These are phyloP conservation scores for Fusarium torreyae DNA, from an alignment of 2,329 filamentous ascomycete species.

Conservation along the genomic window DNA sequence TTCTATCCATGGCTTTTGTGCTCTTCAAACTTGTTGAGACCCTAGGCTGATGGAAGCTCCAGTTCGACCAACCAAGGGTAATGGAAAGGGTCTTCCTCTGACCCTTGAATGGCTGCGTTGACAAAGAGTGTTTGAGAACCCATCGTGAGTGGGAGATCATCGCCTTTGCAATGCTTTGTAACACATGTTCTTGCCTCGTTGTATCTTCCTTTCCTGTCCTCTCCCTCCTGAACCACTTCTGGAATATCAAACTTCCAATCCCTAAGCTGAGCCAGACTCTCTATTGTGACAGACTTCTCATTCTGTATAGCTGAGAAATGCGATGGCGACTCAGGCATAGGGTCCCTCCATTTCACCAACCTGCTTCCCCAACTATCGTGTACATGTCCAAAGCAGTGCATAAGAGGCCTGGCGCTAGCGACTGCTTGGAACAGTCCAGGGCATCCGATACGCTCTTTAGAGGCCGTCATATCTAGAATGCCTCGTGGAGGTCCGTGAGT, in stretches of 20 bases:
- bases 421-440: constrained; percentile 50
- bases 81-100: constrained; percentile 3
- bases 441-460: constrained; percentile 49
- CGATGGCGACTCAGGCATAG: constrained; percentile 50
- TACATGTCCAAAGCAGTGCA: constrained; percentile 58
- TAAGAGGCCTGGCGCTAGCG: constrained; percentile 43
- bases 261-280: constrained; percentile 45
- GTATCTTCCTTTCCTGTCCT: background rate
- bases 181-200: background rate
- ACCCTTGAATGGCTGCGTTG: constrained; percentile 38
- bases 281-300: constrained; percentile 56
- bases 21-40: too few species aligned
- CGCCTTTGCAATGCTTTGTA: constrained; percentile 15
- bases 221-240: background rate
- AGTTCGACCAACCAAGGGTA: constrained; percentile 40
- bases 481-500: constrained; percentile 56
- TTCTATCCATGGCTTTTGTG: too few species aligned
- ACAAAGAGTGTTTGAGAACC: constrained; percentile 39
- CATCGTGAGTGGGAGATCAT: background rate
- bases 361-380: constrained; percentile 57
- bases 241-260: background rate
- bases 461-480: constrained; percentile 57
- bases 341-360: constrained; percentile 62
- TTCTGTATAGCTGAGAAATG: constrained; percentile 66
- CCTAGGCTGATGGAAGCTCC: constrained; percentile 11